Percentiles rank a stretch among this genome's conserved stretches.
Evolutionary conservation across 345 rosid genomes (phyloP).

Genomic region (Arabidopsis arenosa): DNA sequence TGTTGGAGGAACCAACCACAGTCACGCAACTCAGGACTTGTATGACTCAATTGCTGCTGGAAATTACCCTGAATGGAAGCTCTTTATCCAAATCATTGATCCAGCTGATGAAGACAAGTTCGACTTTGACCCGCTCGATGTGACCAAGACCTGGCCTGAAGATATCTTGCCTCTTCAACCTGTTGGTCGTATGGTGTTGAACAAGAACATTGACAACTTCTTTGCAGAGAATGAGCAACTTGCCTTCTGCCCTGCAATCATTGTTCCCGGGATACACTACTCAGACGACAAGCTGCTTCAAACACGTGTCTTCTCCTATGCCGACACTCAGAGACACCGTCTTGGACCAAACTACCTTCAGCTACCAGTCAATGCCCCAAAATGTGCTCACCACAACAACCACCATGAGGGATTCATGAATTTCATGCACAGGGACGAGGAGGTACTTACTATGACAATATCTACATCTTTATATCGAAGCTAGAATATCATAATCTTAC

Average conservation of each 20-base stretch:
- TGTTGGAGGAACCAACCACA: conserved; percentile 94
- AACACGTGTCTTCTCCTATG: conserved; percentile 82
- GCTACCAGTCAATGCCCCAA: conserved; percentile 95
- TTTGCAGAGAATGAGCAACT: conserved; percentile 96
- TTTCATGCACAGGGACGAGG: conserved; percentile 91
- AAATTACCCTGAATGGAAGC: conserved; percentile 96
- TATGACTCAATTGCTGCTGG: conserved; percentile 95
- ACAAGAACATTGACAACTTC: conserved; percentile 96
- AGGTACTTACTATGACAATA: conserved; percentile 51
- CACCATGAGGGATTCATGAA: conserved; percentile 96
- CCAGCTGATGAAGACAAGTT: conserved; percentile 84
- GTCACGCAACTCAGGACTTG: conserved; percentile 96
- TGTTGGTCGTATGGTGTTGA: conserved; percentile 95
- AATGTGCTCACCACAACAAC: conserved; percentile 94
- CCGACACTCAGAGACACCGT: conserved; percentile 97
- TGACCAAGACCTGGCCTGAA: conserved; percentile 98
- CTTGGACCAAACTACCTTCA: conserved; percentile 99
- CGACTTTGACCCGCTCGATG: conserved; percentile 96
- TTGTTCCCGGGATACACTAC: conserved; percentile 92
- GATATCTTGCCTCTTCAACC: conserved; percentile 94
- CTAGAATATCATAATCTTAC: conserved; percentile 13
- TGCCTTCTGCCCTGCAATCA: conserved; percentile 88
- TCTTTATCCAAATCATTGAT: conserved; percentile 83
- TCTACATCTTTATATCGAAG: background rate
- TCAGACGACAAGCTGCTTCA: conserved; percentile 94